phyloP scores from a whole-genome alignment of 352 stramenopile genomes.

The Pythium biforme region DNA sequence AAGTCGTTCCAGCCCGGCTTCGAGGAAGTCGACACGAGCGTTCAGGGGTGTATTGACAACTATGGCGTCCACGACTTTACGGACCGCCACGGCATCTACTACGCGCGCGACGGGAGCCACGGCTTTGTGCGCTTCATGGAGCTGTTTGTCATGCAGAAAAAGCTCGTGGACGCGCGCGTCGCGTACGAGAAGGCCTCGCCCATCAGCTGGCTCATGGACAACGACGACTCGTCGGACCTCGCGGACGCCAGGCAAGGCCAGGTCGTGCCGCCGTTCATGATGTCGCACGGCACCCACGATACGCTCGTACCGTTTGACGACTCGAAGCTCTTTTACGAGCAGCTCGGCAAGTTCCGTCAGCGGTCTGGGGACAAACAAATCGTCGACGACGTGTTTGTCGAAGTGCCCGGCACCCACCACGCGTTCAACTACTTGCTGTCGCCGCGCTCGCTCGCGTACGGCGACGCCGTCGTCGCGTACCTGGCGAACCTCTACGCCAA shows the following conservation, averaged over 20 bases:
- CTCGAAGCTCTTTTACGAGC: conserved; percentile 64
- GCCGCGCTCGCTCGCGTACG: conserved; percentile 61
- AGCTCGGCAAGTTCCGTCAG: conserved; percentile 44
- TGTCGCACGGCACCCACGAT: conserved; percentile 65
- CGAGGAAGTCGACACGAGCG: conserved; percentile 73
- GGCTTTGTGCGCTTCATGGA: conserved; percentile 70
- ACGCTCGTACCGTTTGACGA: conserved; percentile 75
- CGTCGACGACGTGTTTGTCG: conserved; percentile 62
- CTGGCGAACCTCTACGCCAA: conserved; percentile 53
- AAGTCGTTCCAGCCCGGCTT: conserved; percentile 75
- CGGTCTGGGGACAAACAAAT: neutral
- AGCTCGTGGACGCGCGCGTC: conserved; percentile 33
- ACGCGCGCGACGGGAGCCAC: conserved; percentile 52
- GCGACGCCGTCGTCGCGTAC: conserved; percentile 66
- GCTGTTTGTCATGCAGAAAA: conserved; percentile 70
- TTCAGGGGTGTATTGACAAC: conserved; percentile 64
- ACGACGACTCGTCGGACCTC: too few relatives aligned
- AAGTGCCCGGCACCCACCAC: conserved; percentile 60
- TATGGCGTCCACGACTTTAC: conserved; percentile 80
- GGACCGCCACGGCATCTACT: conserved; percentile 65
- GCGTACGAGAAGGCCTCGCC: conserved; percentile 63
- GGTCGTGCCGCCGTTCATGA: conserved; percentile 69
- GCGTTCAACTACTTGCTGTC: conserved; percentile 78
- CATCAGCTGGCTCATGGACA: conserved; percentile 49
- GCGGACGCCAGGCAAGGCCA: conserved; percentile 22